Percentiles rank a stretch among this genome's conserved stretches.
phyloP scores from a whole-genome alignment of 495 filamentous ascomycete species.

The Hypoxylon cercidicola region DNA sequence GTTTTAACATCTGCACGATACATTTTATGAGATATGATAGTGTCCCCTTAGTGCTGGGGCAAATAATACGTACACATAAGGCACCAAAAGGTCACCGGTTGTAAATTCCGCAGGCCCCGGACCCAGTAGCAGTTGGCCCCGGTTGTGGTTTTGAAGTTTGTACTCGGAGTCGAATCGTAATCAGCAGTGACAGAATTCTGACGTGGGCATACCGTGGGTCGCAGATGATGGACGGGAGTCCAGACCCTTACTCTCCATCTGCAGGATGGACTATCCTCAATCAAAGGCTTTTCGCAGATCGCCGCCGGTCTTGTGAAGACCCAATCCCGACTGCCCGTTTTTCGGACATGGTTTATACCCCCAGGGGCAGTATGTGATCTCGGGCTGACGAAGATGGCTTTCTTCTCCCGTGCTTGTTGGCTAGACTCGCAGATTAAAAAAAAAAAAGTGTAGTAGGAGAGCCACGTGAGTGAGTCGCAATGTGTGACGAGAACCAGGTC shows the following conservation, averaged over 20 bases:
- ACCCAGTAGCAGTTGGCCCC: slow-evolving; percentile 31
- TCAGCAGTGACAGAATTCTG: slow-evolving; percentile 36
- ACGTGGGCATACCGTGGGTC: slow-evolving; percentile 39
- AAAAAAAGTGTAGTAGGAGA: slow-evolving; percentile 11
- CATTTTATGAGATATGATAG: slow-evolving; percentile 42
- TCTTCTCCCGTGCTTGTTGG: slow-evolving; percentile 18
- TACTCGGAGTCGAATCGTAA: slow-evolving; percentile 7
- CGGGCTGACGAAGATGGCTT: slow-evolving; percentile 21
- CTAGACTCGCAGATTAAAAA: not conserved
- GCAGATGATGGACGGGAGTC: not conserved
- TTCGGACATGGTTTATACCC: not conserved
- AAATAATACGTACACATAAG: slow-evolving; percentile 32
- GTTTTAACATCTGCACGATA: slow-evolving; percentile 17
- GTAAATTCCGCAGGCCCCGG: slow-evolving; percentile 23
- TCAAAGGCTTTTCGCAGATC: slow-evolving; percentile 25
- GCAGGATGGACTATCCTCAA: slow-evolving; percentile 14
- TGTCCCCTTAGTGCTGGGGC: slow-evolving; percentile 29
- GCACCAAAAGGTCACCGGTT: slow-evolving; percentile 7
- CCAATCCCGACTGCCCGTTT: slow-evolving; percentile 19
- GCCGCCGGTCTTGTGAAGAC: slow-evolving; percentile 5
- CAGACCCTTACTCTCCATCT: not conserved
- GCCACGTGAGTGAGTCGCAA: slow-evolving; percentile 37
- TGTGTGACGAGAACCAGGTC: slow-evolving; percentile 34
- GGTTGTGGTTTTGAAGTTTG: slow-evolving; percentile 12
- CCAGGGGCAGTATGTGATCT: slow-evolving; percentile 10